Conservation (phyloP, 495 filamentous ascomycete genomes). For the Hyaloscypha variabilis region DNA sequence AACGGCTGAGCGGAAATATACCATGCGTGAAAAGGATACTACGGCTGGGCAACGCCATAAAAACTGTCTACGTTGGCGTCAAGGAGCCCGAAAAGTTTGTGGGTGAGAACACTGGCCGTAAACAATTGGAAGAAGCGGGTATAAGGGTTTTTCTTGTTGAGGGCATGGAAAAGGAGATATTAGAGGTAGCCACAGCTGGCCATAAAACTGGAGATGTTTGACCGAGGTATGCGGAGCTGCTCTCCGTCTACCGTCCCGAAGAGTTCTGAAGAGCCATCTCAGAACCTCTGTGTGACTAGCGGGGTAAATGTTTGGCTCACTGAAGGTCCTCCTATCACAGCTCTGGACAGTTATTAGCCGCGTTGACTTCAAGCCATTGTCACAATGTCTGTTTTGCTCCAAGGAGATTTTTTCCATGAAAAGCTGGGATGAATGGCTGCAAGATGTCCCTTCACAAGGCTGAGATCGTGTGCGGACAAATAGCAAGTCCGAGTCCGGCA, state of each 20-base stretch:
- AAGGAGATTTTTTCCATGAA: too few relatives aligned
- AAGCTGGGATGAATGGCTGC: too few relatives aligned
- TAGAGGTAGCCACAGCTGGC: conserved; percentile 78
- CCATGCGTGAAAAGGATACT: conserved; percentile 85
- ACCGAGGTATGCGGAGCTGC: not conserved
- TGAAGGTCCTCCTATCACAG: not conserved
- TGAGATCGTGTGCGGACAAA: not conserved
- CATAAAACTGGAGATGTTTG: not conserved
- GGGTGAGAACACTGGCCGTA: conserved; percentile 72
- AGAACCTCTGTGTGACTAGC: not conserved
- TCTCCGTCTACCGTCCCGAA: conserved; percentile 43
- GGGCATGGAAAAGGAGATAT: conserved; percentile 81
- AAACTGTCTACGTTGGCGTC: conserved; percentile 84
- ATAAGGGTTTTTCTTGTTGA: conserved; percentile 69
- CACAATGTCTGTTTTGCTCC: not conserved
- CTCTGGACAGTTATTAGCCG: not conserved
- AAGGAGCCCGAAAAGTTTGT: conserved; percentile 91
- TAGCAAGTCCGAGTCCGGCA: not conserved
- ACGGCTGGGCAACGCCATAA: conserved; percentile 60
- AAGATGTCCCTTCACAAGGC: not conserved
- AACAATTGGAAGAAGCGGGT: conserved; percentile 70
- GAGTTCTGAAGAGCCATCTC: not conserved
- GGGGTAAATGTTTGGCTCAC: not conserved
- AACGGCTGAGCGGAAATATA: conserved; percentile 77
- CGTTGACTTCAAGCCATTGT: not conserved